Base-by-base conservation (phyloP, 257 asterid species). In the Hygrophila difformis region DNA sequence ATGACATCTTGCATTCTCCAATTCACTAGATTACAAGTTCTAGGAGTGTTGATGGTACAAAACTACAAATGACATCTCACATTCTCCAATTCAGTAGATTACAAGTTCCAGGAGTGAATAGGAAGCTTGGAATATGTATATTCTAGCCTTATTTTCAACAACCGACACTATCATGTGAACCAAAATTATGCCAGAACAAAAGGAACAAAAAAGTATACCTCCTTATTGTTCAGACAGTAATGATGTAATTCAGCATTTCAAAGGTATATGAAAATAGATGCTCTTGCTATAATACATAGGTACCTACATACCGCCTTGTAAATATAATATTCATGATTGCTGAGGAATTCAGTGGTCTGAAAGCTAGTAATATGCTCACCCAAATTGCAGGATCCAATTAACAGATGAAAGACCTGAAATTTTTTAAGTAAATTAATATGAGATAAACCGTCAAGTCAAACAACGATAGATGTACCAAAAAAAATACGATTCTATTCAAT, bases 361-460 rank as follows among this genome's bases (percentile, higher is more conserved):
- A 59, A 15, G 34, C 22, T 39, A 59, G 44, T 31, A 56, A 43
- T n/a, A 8, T 51, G 52, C 94, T 77, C 75, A 89, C 98, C 94
- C 63, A 77, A 62, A 64, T 85, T 89, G 26, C 92, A 82, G 46
- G 77, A 73, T 69, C 98, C 98, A 33, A 89, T 89, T 79, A 89
- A 59, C 28, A 89, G 65, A 75, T 89, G 98, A 61, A 89, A 75
- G 70, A 85, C 96, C 98, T 89, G 94, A 74, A 75, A 74, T 10
- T 31, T 55, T 51, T 39, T 59, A 55, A 36, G 12, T 6, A 44
- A 17, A 59, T n/a, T 35, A 42, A 39, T 14, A 38, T 71, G 49
- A 78, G 64, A 39, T 23, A 8, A 44, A 13, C 15, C 31, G n/a
- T 26, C 42, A 20, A 37, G 19, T 22, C 37, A 51, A 54, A 4